Evolutionary conservation across 257 asterid genomes (phyloP).

Genomic region (Pogostemon cablin): DNA sequence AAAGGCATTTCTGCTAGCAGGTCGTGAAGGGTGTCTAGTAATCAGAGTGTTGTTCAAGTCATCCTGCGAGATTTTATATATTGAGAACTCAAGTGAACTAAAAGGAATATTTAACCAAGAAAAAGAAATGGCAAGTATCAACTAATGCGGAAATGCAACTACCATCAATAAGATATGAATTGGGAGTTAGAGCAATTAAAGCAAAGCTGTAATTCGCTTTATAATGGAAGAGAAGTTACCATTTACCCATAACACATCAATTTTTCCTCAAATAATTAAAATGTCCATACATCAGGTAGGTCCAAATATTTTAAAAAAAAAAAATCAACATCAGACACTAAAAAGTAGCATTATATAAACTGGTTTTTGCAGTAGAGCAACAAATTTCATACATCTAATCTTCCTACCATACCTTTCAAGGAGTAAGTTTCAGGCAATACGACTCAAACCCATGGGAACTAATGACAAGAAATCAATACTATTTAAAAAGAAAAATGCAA

Average conservation of each 20-base stretch:
- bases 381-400: not conserved
- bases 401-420: not conserved
- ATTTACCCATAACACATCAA: not conserved
- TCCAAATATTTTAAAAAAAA: constrained; percentile 7
- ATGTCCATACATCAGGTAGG: constrained; percentile 10
- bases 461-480: not conserved
- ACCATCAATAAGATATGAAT: not conserved
- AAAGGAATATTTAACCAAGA: not conserved
- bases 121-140: not conserved
- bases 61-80: constrained; percentile 53
- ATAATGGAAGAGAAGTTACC: not conserved
- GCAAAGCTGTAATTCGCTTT: not conserved
- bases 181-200: not conserved
- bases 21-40: constrained; percentile 78
- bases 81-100: constrained; percentile 17
- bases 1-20: constrained; percentile 76
- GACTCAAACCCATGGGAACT: constrained; percentile 1
- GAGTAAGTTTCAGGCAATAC: constrained; percentile 2
- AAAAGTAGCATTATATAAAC: not conserved
- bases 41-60: constrained; percentile 65
- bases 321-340: constrained; percentile 16
- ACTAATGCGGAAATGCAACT: not conserved
- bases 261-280: not conserved
- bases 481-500: not conserved
- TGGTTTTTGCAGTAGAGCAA: not conserved